Evolutionary conservation across 805 yeast genomes (phyloP).

Genomic region (Candida peoriensis): DNA sequence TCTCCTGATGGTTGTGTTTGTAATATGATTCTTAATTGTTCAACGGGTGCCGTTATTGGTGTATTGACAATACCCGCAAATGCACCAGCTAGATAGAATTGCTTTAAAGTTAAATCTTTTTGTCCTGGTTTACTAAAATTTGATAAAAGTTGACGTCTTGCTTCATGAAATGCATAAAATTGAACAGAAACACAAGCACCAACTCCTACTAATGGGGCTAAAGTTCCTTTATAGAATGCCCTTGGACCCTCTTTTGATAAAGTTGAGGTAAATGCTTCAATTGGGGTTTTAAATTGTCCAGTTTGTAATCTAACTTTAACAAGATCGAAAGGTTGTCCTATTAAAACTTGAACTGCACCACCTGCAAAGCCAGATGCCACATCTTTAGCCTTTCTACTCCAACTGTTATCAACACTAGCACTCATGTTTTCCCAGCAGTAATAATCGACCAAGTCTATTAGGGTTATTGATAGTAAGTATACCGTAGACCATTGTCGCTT

Average conservation of each 20-base stretch:
- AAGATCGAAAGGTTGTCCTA: conserved; percentile 91
- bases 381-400: conserved; percentile 45
- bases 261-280: conserved; percentile 68
- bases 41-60: conserved; percentile 88
- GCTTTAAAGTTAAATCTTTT: conserved; percentile 45
- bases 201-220: conserved; percentile 89
- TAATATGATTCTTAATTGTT: conserved; percentile 86
- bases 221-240: conserved; percentile 91
- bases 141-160: conserved; percentile 59
- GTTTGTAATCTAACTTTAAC: conserved; percentile 91
- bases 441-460: neutral
- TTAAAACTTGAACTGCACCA: conserved; percentile 91
- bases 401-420: conserved; percentile 28
- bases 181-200: conserved; percentile 98
- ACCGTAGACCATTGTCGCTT: no score
- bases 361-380: conserved; percentile 86
- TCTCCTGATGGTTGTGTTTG: conserved; percentile 65
- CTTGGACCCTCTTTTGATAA: conserved; percentile 73
- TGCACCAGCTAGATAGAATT: conserved; percentile 80
- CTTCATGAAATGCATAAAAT: conserved; percentile 89
- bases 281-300: conserved; percentile 72
- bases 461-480: no score
- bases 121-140: conserved; percentile 33
- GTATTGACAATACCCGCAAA: conserved; percentile 92
- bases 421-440: neutral